These are phyloP conservation scores for Irpex sp. DNA, from an alignment of 1,284 basidiomycete species.

Conservation along the genomic window DNA sequence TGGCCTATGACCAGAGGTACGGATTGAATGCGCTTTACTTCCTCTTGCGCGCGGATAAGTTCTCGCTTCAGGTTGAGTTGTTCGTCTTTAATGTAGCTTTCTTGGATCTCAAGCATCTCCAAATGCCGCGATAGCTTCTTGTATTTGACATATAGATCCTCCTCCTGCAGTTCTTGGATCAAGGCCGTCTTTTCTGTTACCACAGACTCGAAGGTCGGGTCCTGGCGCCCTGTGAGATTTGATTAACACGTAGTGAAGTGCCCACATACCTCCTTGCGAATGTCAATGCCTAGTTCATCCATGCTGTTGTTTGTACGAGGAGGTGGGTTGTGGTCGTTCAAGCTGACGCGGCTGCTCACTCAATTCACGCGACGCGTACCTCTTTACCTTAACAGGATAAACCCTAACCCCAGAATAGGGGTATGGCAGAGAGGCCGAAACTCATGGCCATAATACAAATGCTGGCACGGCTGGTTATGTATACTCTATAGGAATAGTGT, in stretches of 20 bases:
- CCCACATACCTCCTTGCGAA: conserved; percentile 70
- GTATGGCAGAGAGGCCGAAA: background rate
- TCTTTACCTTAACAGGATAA: background rate
- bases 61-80: conserved; percentile 97
- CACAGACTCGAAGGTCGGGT: conserved; percentile 85
- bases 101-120: conserved; percentile 92
- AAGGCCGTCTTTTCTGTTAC: conserved; percentile 85
- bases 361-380: background rate
- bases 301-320: conserved; percentile 32
- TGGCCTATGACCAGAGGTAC: conserved; percentile 99
- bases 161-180: conserved; percentile 82
- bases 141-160: conserved; percentile 93
- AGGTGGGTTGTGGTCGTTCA: conserved; percentile 10
- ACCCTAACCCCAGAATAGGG: background rate
- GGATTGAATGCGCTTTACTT: conserved; percentile 98
- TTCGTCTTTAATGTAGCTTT: conserved; percentile 99
- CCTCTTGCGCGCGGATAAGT: conserved; percentile 96
- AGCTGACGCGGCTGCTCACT: conserved; percentile 46
- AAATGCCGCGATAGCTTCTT: conserved; percentile 90
- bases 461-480: too few relatives aligned
- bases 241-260: background rate
- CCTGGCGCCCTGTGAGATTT: conserved; percentile 41
- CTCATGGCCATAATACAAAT: too few relatives aligned
- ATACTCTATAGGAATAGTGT: background rate
- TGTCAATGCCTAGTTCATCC: conserved; percentile 81